phyloP scores from a whole-genome alignment of 148 eudicot genomes.

The Drosera capensis region DNA sequence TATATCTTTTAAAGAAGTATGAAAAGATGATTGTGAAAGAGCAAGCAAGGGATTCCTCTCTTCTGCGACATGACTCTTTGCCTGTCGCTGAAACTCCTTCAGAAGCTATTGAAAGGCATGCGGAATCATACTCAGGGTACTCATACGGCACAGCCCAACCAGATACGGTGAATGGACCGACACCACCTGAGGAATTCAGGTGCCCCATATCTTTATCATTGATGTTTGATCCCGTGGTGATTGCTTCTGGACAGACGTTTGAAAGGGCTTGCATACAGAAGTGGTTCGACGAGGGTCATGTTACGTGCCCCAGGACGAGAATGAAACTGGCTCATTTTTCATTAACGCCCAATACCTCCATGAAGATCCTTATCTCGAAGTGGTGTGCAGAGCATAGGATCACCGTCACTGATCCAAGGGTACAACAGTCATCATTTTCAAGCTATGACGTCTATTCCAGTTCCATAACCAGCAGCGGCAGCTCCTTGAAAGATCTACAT shows the following conservation, averaged over 20 bases:
- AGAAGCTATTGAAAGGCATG: slow-evolving; percentile 5
- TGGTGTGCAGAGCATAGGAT: slow-evolving; percentile 38
- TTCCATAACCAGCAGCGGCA: slow-evolving; percentile 45
- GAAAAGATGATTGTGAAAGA: slow-evolving; percentile 19
- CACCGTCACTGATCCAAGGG: slow-evolving; percentile 17
- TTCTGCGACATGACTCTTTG: slow-evolving; percentile 10
- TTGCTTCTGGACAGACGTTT: slow-evolving; percentile 70
- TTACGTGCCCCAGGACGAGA: slow-evolving; percentile 57
- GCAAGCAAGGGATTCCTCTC: slow-evolving; percentile 9
- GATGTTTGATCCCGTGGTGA: slow-evolving; percentile 80
- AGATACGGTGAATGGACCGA: slow-evolving; percentile 11
- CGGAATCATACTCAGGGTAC: slow-evolving; percentile 10
- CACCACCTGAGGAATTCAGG: slow-evolving; percentile 52
- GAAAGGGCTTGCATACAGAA: slow-evolving; percentile 67
- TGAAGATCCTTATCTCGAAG: slow-evolving; percentile 41
- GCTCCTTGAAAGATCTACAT: slow-evolving; percentile 48
- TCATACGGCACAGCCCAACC: slow-evolving; percentile 10
- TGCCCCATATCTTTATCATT: slow-evolving; percentile 56
- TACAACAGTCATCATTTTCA: slow-evolving; percentile 13
- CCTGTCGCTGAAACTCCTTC: slow-evolving; percentile 10
- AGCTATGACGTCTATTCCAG: slow-evolving; percentile 40
- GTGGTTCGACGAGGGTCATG: slow-evolving; percentile 77
- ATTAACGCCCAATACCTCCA: slow-evolving; percentile 37
- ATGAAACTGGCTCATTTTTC: slow-evolving; percentile 29
- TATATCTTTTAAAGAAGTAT: slow-evolving; percentile 21